phyloP scores from a whole-genome alignment of 805 yeast genomes.

The Nematodospora valgi region DNA sequence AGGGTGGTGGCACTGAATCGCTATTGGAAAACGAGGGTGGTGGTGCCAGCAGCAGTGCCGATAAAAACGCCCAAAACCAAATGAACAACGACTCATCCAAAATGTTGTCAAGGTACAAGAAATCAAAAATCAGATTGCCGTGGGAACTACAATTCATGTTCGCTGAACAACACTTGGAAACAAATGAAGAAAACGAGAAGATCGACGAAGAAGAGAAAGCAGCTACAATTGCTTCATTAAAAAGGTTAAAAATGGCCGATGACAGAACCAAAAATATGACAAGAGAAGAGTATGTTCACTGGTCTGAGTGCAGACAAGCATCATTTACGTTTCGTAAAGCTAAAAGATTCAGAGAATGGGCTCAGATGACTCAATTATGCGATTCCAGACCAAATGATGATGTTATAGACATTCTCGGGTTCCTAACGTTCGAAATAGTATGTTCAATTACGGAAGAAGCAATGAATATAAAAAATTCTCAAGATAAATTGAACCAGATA shows the following conservation, averaged over 20 bases:
- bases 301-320: conserved; percentile 99
- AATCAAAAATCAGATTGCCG: conserved; percentile 78
- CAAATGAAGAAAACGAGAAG: conserved; percentile 53
- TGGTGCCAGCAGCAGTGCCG: conserved; percentile 38
- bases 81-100: conserved; percentile 36
- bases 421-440: conserved; percentile 93
- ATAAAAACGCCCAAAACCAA: conserved; percentile 21
- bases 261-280: conserved; percentile 94
- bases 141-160: conserved; percentile 97
- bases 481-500: conserved; percentile 47
- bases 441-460: conserved; percentile 94
- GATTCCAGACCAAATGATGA: conserved; percentile 95
- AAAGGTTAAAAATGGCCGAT: conserved; percentile 87
- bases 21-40: conserved; percentile 47
- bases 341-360: conserved; percentile 96
- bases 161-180: conserved; percentile 79
- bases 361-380: conserved; percentile 76
- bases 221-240: conserved; percentile 83
- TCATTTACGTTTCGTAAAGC: conserved; percentile 92
- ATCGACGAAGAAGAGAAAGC: conserved; percentile 88
- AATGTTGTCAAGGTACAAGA: conserved; percentile 53
- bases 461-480: conserved; percentile 68
- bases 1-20: conserved; percentile 46
- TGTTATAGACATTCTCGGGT: conserved; percentile 92
- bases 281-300: conserved; percentile 94